These are phyloP conservation scores for Amesomyces nigricolor DNA, from an alignment of 2,329 filamentous ascomycete genomes.

Conservation along the genomic window DNA sequence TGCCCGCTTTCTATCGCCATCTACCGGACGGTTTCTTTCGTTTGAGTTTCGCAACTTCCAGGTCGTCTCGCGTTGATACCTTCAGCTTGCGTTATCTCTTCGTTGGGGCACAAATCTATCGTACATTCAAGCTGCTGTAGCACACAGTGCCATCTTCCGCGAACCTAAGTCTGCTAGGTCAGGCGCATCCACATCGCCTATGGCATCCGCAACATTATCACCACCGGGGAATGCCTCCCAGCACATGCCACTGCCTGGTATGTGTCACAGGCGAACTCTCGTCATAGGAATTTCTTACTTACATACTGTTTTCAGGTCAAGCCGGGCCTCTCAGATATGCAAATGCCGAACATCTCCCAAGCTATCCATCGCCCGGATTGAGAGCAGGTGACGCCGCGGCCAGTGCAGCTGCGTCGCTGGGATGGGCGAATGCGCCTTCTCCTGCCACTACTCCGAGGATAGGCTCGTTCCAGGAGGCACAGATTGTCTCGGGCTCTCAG, in stretches of 20 bases:
- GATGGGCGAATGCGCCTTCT: slow-evolving; percentile 60
- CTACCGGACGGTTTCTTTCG: background rate
- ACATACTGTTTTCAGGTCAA: slow-evolving; percentile 25
- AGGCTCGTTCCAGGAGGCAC: slow-evolving; percentile 54
- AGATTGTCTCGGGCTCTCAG: slow-evolving; percentile 61
- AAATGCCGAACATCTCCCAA: slow-evolving; percentile 65
- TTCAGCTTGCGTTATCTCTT: background rate
- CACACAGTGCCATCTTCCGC: background rate
- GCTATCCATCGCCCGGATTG: slow-evolving; percentile 64
- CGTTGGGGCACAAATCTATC: background rate
- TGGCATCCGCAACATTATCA: slow-evolving; percentile 13
- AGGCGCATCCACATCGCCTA: background rate
- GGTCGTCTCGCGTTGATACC: no score
- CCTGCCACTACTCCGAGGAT: slow-evolving; percentile 40
- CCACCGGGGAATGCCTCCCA: slow-evolving; percentile 6
- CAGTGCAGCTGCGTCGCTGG: slow-evolving; percentile 67
- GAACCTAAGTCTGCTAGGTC: background rate
- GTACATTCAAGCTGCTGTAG: background rate
- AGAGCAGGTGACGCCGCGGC: slow-evolving; percentile 55
- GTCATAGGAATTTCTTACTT: slow-evolving; percentile 8
- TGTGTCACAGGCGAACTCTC: background rate
- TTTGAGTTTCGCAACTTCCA: no score
- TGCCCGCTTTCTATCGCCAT: background rate
- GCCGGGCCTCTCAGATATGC: slow-evolving; percentile 61
- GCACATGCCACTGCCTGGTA: slow-evolving; percentile 13